These are phyloP conservation scores for Rhodotorula sp. DNA, from an alignment of 1,284 basidiomycete genomes.

Conservation along the genomic window DNA sequence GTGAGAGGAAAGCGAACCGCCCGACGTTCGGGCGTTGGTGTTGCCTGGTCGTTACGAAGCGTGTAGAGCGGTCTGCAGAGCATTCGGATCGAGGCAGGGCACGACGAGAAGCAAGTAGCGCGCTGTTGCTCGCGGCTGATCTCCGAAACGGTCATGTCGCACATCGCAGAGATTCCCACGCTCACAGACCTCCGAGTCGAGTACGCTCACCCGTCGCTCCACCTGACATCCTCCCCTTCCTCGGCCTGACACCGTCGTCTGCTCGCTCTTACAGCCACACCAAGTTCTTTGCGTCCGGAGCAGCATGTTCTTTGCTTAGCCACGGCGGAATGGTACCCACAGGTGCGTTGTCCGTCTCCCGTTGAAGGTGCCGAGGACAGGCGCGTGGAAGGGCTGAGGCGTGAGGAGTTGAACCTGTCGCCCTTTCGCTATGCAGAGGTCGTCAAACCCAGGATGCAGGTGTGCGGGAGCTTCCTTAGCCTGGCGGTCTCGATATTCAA, in stretches of 20 bases:
- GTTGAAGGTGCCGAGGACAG: background rate
- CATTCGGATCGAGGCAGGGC: too few relatives aligned
- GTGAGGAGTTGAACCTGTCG: background rate
- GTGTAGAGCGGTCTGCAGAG: too few relatives aligned
- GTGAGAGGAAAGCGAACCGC: too few relatives aligned
- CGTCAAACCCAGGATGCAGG: conserved; percentile 84
- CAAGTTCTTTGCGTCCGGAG: conserved; percentile 50
- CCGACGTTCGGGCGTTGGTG: too few relatives aligned
- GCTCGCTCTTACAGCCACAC: conserved; percentile 42
- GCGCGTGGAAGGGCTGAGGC: too few relatives aligned
- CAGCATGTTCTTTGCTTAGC: conserved; percentile 49
- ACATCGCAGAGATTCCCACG: conserved; percentile 10
- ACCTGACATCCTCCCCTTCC: background rate
- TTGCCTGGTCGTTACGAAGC: too few relatives aligned
- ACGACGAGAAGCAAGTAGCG: too few relatives aligned
- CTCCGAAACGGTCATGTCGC: background rate
- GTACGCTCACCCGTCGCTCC: conserved; percentile 7
- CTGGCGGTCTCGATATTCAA: background rate
- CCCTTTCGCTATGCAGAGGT: conserved; percentile 59
- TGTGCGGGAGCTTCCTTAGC: background rate
- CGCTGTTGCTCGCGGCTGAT: background rate
- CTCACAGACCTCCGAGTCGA: conserved; percentile 21
- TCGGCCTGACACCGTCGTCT: background rate
- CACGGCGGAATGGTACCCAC: conserved; percentile 43
- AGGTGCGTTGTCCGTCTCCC: conserved; percentile 52